These are phyloP conservation scores for Seiridium cupressi DNA, from an alignment of 2,329 filamentous ascomycete genomes.

Conservation along the genomic window DNA sequence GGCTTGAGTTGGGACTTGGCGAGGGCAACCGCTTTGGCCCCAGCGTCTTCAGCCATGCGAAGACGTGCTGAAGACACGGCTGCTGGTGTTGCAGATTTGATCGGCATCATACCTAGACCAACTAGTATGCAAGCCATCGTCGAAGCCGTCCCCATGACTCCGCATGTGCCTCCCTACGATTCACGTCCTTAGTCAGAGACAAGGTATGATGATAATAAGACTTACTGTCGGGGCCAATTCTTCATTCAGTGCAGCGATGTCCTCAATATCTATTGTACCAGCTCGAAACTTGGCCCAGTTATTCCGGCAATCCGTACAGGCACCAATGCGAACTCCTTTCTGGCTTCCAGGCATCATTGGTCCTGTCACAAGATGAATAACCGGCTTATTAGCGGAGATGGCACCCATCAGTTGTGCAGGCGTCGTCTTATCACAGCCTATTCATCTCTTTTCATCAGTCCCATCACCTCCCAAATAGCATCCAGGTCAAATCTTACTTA, in stretches of 20 bases:
- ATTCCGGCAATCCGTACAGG: constrained; percentile 72
- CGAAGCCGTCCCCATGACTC: constrained; percentile 89
- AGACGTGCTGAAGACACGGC: constrained; percentile 77
- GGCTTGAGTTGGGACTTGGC: constrained; percentile 68
- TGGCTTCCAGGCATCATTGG: constrained; percentile 75
- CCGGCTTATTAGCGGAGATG: constrained; percentile 71
- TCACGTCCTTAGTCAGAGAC: no score
- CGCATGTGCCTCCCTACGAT: constrained; percentile 63
- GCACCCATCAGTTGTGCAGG: constrained; percentile 75
- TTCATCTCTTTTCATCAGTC: no score
- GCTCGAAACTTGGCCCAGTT: constrained; percentile 71
- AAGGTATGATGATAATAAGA: no score
- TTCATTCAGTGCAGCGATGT: constrained; percentile 68
- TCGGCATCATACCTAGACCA: constrained; percentile 76
- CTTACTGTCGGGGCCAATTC: constrained; percentile 67
- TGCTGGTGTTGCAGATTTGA: constrained; percentile 74
- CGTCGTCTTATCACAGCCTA: constrained; percentile 72
- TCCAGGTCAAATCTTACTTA: constrained; percentile 22
- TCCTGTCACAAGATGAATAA: constrained; percentile 66
- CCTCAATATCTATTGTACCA: constrained; percentile 67
- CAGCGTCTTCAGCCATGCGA: constrained; percentile 74
- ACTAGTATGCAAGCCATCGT: constrained; percentile 86
- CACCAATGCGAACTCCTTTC: constrained; percentile 62
- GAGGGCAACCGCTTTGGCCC: constrained; percentile 64
- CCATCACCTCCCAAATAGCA: no score